phyloP scores from a whole-genome alignment of 139 green algal genomes.

The Prasinococcaceae sp. region DNA sequence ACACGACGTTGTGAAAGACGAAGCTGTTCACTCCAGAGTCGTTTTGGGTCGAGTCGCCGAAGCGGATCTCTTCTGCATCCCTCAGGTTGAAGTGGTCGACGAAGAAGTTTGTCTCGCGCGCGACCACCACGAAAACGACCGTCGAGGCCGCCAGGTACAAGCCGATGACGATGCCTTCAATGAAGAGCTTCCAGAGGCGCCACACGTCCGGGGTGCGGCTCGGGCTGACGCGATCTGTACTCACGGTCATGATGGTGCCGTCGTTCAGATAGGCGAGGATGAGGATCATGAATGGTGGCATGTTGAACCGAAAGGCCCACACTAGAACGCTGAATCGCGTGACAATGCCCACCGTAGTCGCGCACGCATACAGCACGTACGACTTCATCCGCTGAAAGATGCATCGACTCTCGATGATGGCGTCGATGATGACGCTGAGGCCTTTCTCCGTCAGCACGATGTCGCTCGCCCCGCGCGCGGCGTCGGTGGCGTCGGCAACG shows the following conservation, averaged over 20 bases:
- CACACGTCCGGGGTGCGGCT: conserved; percentile 17
- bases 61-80: neutral
- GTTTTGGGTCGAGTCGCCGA: neutral
- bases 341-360: neutral
- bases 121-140: conserved; percentile 17
- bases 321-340: neutral
- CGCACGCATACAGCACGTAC: too few relatives aligned
- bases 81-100: neutral
- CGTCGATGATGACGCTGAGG: too few relatives aligned
- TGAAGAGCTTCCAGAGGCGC: conserved; percentile 22
- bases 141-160: conserved; percentile 18
- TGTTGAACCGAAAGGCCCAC: conserved; percentile 13
- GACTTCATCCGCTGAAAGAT: too few relatives aligned
- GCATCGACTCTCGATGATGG: too few relatives aligned
- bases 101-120: conserved; percentile 18
- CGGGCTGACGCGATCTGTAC: conserved; percentile 17
- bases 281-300: conserved; percentile 21
- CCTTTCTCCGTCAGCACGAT: too few relatives aligned
- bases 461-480: too few relatives aligned
- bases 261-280: conserved; percentile 27
- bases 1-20: neutral
- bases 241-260: conserved; percentile 24
- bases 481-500: conserved; percentile 36
- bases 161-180: conserved; percentile 7
- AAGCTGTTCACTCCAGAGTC: neutral